Conservation (phyloP, 371 early-diverging fungal species). For the Rhizopus arrhizus region DNA sequence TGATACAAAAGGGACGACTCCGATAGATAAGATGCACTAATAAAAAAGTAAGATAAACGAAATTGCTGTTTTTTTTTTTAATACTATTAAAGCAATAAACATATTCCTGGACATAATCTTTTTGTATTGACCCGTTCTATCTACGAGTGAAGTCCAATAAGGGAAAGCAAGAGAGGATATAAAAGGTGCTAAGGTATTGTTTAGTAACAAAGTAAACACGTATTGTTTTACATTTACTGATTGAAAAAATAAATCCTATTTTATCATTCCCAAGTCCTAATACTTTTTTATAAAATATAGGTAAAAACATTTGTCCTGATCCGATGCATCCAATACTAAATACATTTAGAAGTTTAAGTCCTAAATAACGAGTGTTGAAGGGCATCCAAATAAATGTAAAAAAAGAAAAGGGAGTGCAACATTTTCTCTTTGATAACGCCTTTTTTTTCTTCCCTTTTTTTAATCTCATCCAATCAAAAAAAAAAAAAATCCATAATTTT, state of each 20-base stretch:
- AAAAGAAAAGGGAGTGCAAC: background rate
- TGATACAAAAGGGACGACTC: constrained; percentile 31
- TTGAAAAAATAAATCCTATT: constrained; percentile 41
- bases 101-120: constrained; percentile 38
- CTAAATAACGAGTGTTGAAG: constrained; percentile 13
- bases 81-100: constrained; percentile 34
- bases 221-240: constrained; percentile 25
- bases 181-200: constrained; percentile 33
- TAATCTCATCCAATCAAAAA: no score
- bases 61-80: constrained; percentile 14
- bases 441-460: no score
- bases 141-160: constrained; percentile 38
- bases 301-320: constrained; percentile 40
- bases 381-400: constrained; percentile 3
- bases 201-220: background rate
- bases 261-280: constrained; percentile 37
- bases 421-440: no score
- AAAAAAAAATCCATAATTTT: no score
- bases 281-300: constrained; percentile 39
- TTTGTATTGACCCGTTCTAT: constrained; percentile 32
- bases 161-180: constrained; percentile 43
- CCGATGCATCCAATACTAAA: constrained; percentile 45
- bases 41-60: background rate
- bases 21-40: constrained; percentile 35
- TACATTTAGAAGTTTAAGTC: constrained; percentile 37